Evolutionary conservation across 306 rosid genomes (phyloP).

Genomic region (Acacia crassicarpa): DNA sequence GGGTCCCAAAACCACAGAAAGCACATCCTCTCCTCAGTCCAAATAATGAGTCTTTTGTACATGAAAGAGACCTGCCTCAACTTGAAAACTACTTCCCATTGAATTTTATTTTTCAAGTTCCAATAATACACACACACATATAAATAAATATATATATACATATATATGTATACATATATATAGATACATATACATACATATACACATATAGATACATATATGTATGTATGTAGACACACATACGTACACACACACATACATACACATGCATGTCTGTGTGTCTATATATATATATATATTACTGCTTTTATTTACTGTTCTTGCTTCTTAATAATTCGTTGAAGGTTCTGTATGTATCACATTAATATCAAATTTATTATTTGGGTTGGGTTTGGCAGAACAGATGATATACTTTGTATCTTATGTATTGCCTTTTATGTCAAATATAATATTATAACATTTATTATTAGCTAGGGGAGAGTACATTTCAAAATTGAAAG

Average conservation of each 20-base stretch:
- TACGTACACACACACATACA: background rate
- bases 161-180: background rate
- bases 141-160: background rate
- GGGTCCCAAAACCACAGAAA: slow-evolving; percentile 46
- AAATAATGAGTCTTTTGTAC: slow-evolving; percentile 39
- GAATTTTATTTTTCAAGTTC: background rate
- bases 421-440: background rate
- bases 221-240: background rate
- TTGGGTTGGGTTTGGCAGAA: background rate
- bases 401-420: background rate
- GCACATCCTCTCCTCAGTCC: slow-evolving; percentile 34
- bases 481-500: background rate
- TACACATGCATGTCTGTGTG: background rate
- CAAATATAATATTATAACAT: background rate
- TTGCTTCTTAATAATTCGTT: background rate
- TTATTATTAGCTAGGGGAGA: background rate
- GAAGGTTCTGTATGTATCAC: background rate
- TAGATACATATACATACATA: too few relatives aligned
- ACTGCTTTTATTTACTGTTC: background rate
- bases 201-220: too few relatives aligned
- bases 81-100: slow-evolving; percentile 31
- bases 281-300: background rate
- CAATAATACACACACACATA: background rate
- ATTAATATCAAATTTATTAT: background rate
- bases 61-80: slow-evolving; percentile 38